Evolutionary conservation across 805 yeast genomes (phyloP).

Genomic region (Maudiozyma pseudohumilis): DNA sequence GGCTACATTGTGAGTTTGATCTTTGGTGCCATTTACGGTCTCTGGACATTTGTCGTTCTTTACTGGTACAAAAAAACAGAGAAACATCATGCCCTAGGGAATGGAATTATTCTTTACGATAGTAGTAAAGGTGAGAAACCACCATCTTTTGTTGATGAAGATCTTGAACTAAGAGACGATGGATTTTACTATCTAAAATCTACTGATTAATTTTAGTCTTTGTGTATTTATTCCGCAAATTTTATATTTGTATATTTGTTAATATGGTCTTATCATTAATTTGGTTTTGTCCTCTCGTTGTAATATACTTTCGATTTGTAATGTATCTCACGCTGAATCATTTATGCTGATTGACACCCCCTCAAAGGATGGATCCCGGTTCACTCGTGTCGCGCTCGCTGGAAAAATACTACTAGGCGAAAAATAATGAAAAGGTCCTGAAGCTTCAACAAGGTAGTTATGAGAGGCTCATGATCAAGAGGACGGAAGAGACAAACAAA

Average conservation of each 20-base stretch:
- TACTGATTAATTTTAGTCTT: not conserved
- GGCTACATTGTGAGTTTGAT: constrained; percentile 46
- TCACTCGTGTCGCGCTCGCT: too few species aligned
- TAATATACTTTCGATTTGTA: not conserved
- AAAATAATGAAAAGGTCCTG: not conserved
- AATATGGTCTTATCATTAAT: too few species aligned
- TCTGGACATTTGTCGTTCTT: constrained; percentile 44
- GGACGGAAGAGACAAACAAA: not conserved
- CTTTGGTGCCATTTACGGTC: constrained; percentile 35
- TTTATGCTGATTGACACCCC: too few species aligned
- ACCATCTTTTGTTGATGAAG: constrained; percentile 23
- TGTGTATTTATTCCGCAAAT: not conserved
- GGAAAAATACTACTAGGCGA: too few species aligned
- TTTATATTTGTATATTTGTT: not conserved
- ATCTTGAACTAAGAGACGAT: constrained; percentile 23
- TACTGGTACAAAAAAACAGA: constrained; percentile 47
- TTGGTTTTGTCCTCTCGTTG: too few species aligned
- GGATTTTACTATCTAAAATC: constrained; percentile 18
- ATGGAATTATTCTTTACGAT: constrained; percentile 42
- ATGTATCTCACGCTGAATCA: not conserved
- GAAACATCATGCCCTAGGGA: constrained; percentile 34
- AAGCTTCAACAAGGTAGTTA: not conserved
- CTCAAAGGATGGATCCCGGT: too few species aligned
- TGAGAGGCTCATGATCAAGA: not conserved
- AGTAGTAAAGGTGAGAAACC: constrained; percentile 26